Percentiles rank a stretch among this genome's conserved stretches.
Conservation (phyloP, 352 stramenopile genomes). For the Saprolegnia diclina region DNA sequence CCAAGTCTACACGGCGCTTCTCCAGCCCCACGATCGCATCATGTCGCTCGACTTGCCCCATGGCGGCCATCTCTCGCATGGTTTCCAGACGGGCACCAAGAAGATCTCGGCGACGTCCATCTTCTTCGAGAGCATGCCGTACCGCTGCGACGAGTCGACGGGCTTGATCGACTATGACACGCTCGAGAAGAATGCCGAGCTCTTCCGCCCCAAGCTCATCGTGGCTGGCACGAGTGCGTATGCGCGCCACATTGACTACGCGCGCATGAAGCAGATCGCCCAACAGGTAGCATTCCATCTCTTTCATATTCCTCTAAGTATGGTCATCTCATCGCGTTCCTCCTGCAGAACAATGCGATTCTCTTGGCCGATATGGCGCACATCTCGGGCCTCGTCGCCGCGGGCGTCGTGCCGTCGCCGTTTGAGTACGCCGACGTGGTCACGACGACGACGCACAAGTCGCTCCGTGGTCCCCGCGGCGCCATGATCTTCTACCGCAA, state of each 20-base stretch:
- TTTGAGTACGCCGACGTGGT: conserved; percentile 99
- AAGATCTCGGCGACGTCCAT: conserved; percentile 99
- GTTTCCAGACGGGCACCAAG: conserved; percentile 97
- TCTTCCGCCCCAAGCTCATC: conserved; percentile 97
- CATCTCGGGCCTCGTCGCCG: conserved; percentile 97
- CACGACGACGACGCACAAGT: conserved; percentile 99
- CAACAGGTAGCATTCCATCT: conserved; percentile 35
- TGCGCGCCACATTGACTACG: conserved; percentile 98
- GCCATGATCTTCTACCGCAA: conserved; percentile 99
- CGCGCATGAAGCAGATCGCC: conserved; percentile 96
- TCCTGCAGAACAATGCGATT: conserved; percentile 85
- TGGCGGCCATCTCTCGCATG: conserved; percentile 98
- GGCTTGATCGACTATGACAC: conserved; percentile 99
- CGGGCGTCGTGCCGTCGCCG: conserved; percentile 93
- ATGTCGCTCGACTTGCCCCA: conserved; percentile 98
- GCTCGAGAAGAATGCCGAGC: conserved; percentile 91
- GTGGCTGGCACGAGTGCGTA: conserved; percentile 98
- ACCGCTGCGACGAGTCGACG: conserved; percentile 94
- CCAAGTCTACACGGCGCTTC: conserved; percentile 97
- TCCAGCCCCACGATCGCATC: conserved; percentile 98
- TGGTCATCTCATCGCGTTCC: background rate
- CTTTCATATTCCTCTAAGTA: background rate
- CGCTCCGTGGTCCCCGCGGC: conserved; percentile 94
- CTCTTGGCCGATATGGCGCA: conserved; percentile 99
- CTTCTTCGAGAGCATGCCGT: conserved; percentile 99